A percentile compares a stretch with the other conserved stretches of the same genome.
These are phyloP conservation scores for Tritrichomonas musculus DNA, from an alignment of 208 protist genomes.

Conservation along the genomic window DNA sequence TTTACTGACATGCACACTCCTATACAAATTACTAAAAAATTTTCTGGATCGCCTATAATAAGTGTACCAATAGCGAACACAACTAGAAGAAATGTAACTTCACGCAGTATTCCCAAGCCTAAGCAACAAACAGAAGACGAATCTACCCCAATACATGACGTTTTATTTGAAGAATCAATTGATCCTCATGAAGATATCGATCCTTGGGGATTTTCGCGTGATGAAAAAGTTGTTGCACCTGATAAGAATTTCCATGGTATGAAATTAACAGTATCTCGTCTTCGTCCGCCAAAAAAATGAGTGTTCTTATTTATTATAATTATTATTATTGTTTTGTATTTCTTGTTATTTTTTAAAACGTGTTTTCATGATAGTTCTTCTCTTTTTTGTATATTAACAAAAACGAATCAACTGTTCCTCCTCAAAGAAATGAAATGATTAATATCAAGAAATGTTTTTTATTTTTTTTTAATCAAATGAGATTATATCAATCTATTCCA, in stretches of 20 bases:
- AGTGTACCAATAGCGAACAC: neutral
- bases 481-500: no score
- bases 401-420: no score
- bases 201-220: neutral
- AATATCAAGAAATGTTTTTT: no score
- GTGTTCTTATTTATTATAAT: no score
- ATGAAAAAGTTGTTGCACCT: neutral
- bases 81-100: neutral
- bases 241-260: neutral
- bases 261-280: neutral
- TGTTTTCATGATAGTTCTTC: neutral
- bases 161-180: slow-evolving; percentile 21
- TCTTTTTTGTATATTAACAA: no score
- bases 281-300: neutral
- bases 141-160: neutral
- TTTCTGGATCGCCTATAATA: neutral
- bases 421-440: no score
- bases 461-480: no score
- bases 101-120: no score
- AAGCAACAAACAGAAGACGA: neutral
- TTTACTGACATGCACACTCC: neutral
- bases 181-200: neutral
- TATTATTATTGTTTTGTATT: neutral
- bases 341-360: neutral
- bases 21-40: slow-evolving; percentile 24